These are phyloP conservation scores for Bimuria novae-zelandiae DNA, from an alignment of 2,329 filamentous ascomycete genomes.

Conservation along the genomic window DNA sequence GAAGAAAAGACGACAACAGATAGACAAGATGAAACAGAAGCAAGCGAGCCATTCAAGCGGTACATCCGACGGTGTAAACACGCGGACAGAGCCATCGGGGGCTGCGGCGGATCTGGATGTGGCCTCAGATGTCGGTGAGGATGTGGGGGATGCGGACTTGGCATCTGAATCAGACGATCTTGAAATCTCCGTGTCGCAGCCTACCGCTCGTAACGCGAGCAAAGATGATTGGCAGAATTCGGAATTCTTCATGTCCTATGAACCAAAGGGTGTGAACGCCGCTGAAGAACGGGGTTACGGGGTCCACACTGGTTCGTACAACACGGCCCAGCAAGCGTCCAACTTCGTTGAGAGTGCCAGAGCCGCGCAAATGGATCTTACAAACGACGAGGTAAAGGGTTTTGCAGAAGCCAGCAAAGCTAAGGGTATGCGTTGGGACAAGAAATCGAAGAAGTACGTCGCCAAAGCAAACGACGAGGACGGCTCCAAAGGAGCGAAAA, in stretches of 20 bases:
- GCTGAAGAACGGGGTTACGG: conserved; percentile 93
- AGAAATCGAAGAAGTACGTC: conserved; percentile 95
- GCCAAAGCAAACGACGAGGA: conserved; percentile 91
- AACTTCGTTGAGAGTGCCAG: conserved; percentile 91
- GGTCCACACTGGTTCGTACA: conserved; percentile 76
- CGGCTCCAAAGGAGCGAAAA: conserved; percentile 72
- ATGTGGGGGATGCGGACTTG: conserved; percentile 42
- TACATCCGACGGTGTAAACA: background rate
- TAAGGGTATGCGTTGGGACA: conserved; percentile 89
- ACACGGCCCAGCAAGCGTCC: conserved; percentile 55
- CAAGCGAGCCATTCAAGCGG: conserved; percentile 45
- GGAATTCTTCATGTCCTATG: conserved; percentile 97
- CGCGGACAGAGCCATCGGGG: conserved; percentile 1
- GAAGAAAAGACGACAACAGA: conserved; percentile 71
- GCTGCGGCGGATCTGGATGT: conserved; percentile 17
- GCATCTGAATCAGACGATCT: conserved; percentile 59
- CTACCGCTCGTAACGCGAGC: conserved; percentile 35
- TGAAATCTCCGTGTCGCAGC: conserved; percentile 55
- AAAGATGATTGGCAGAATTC: conserved; percentile 72
- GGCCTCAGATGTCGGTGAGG: conserved; percentile 44
- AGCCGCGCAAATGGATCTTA: conserved; percentile 87
- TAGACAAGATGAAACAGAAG: conserved; percentile 60
- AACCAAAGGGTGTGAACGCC: conserved; percentile 75
- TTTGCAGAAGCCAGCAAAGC: conserved; percentile 78
- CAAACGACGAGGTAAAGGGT: conserved; percentile 81